phyloP scores from a whole-genome alignment of 2,329 filamentous ascomycete species.

The Colletotrichum tropicale region DNA sequence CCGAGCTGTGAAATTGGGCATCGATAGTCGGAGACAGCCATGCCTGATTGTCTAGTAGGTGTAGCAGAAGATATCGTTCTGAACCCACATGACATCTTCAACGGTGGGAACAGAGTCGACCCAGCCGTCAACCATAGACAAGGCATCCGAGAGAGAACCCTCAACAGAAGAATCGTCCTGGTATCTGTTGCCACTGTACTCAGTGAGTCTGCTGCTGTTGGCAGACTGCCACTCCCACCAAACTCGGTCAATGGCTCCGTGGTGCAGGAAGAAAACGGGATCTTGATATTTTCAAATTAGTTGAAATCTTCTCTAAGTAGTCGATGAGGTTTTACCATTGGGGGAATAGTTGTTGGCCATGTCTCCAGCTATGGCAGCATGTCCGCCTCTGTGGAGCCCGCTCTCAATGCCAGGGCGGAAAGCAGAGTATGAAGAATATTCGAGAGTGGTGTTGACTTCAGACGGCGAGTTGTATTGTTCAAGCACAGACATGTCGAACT shows the following conservation, averaged over 20 bases:
- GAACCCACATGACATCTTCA: neutral
- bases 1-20: neutral
- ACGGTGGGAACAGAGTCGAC: neutral
- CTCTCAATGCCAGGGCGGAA: neutral
- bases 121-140: neutral
- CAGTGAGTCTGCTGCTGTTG: neutral
- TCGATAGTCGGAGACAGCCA: neutral
- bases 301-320: slow-evolving; percentile 14
- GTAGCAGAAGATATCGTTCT: neutral
- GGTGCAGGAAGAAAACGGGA: slow-evolving; percentile 34
- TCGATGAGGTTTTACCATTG: neutral
- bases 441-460: neutral
- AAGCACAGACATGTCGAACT: neutral
- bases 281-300: slow-evolving; percentile 32
- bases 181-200: neutral
- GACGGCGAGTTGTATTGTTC: neutral
- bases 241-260: slow-evolving; percentile 28
- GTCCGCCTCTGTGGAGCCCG: neutral
- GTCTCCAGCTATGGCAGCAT: neutral
- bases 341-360: slow-evolving; percentile 23
- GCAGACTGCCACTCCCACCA: slow-evolving; percentile 27
- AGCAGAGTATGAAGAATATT: neutral
- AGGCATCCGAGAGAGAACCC: neutral
- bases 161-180: neutral
- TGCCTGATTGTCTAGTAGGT: neutral